phyloP scores from a whole-genome alignment of 805 yeast genomes.

The Wickerhamomyces rabaulensis region DNA sequence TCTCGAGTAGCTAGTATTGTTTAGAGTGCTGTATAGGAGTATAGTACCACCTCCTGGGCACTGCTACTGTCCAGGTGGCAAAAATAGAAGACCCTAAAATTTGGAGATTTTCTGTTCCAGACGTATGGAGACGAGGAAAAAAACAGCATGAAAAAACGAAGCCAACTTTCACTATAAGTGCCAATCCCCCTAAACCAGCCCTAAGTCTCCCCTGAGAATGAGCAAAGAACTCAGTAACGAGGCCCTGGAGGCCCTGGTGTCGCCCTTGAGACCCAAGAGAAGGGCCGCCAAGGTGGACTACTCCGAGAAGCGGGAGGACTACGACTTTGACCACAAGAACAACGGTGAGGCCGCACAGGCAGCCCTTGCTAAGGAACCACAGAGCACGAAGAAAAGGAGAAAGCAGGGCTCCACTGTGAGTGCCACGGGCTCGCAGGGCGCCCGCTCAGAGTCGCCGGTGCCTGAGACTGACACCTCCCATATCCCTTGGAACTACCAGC shows the following conservation, averaged over 20 bases:
- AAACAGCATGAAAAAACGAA: not conserved
- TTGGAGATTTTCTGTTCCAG: not conserved
- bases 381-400: conserved; percentile 1
- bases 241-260: conserved; percentile 1
- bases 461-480: conserved; percentile 4
- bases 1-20: too few relatives aligned
- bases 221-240: not conserved
- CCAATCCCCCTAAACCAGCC: not conserved
- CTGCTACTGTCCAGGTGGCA: not conserved
- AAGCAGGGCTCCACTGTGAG: not conserved
- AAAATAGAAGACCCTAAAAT: not conserved
- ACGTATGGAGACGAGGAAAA: not conserved
- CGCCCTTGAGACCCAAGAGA: conserved; percentile 10
- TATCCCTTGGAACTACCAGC: conserved; percentile 23
- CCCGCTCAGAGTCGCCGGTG: conserved; percentile 9
- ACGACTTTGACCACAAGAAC: conserved; percentile 7
- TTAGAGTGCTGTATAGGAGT: not conserved
- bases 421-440: not conserved
- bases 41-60: too few relatives aligned
- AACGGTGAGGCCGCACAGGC: not conserved
- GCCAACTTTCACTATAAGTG: not conserved
- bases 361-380: not conserved
- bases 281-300: conserved; percentile 23
- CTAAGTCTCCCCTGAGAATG: not conserved
- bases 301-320: conserved; percentile 17